Conservation (phyloP, 2,329 filamentous ascomycete species). For the Sporothrix curviconia region DNA sequence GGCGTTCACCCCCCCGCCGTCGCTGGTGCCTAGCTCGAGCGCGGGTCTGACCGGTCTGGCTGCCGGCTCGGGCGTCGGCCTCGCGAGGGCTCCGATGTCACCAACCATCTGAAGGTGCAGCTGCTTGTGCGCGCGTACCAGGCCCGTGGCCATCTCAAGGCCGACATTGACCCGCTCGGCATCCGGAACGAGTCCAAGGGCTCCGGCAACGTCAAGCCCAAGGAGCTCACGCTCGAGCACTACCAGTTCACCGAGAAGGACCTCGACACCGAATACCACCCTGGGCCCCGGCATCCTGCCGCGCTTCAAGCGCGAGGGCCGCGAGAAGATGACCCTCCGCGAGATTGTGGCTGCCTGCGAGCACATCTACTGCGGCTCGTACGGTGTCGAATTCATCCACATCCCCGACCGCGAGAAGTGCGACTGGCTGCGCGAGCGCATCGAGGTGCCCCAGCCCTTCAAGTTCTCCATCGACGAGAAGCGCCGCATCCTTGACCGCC, state of each 20-base stretch:
- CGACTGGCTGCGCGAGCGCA: slow-evolving; percentile 92
- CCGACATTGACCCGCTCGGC: slow-evolving; percentile 90
- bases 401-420: slow-evolving; percentile 96
- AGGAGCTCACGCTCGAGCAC: slow-evolving; percentile 86
- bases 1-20: slow-evolving; percentile 93
- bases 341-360: slow-evolving; percentile 93
- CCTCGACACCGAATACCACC: slow-evolving; percentile 81
- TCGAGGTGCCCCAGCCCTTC: slow-evolving; percentile 91
- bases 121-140: slow-evolving; percentile 95
- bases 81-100: slow-evolving; percentile 72
- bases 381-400: slow-evolving; percentile 97
- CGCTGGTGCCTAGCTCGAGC: slow-evolving; percentile 74
- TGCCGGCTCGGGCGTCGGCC: slow-evolving; percentile 53
- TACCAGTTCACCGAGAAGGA: slow-evolving; percentile 95
- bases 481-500: slow-evolving; percentile 88
- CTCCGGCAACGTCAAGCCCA: slow-evolving; percentile 80
- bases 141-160: slow-evolving; percentile 96
- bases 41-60: slow-evolving; percentile 70
- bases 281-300: slow-evolving; percentile 93
- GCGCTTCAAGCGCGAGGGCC: slow-evolving; percentile 79
- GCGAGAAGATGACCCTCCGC: slow-evolving; percentile 92
- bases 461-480: slow-evolving; percentile 98
- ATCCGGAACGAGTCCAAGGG: slow-evolving; percentile 81
- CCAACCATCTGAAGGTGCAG: slow-evolving; percentile 97
- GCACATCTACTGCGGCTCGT: slow-evolving; percentile 94